Evolutionary conservation across 2,329 filamentous ascomycete genomes (phyloP).

Genomic region (Akanthomyces uredinophilus): DNA sequence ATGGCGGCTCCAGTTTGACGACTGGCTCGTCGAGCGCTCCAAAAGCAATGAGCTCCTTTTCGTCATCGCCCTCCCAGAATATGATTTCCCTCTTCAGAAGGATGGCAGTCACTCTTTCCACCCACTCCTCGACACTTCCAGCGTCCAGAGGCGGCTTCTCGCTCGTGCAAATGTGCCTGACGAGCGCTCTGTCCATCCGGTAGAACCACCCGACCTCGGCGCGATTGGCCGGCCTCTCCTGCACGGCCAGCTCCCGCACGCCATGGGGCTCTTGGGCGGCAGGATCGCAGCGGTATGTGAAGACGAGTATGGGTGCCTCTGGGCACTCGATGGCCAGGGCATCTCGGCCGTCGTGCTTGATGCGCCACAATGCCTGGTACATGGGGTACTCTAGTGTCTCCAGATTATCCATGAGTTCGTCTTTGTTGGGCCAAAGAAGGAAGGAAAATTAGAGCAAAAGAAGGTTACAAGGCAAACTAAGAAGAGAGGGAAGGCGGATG

Average conservation of each 20-base stretch:
- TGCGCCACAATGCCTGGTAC: constrained; percentile 6
- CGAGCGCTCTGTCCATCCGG: neutral
- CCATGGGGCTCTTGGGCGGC: neutral
- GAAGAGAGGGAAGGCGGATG: no score
- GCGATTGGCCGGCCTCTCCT: neutral
- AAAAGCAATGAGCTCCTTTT: constrained; percentile 4
- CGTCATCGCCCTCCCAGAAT: constrained; percentile 4
- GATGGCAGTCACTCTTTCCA: neutral
- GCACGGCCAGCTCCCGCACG: neutral
- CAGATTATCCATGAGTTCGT: neutral
- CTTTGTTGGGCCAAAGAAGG: no score
- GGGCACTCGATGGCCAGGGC: neutral
- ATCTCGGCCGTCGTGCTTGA: neutral
- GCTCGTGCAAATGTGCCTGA: neutral
- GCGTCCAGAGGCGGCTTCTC: neutral
- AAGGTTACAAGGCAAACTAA: no score
- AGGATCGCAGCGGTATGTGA: neutral
- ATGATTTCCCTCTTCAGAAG: neutral
- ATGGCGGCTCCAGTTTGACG: neutral
- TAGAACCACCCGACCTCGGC: constrained; percentile 2
- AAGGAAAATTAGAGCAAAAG: no score
- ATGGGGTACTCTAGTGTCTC: neutral
- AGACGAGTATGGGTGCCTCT: neutral
- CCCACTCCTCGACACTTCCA: neutral
- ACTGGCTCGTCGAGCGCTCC: neutral